Evolutionary conservation across 768 basidiomycete genomes (phyloP).

Genomic region (Galerina sulciceps): DNA sequence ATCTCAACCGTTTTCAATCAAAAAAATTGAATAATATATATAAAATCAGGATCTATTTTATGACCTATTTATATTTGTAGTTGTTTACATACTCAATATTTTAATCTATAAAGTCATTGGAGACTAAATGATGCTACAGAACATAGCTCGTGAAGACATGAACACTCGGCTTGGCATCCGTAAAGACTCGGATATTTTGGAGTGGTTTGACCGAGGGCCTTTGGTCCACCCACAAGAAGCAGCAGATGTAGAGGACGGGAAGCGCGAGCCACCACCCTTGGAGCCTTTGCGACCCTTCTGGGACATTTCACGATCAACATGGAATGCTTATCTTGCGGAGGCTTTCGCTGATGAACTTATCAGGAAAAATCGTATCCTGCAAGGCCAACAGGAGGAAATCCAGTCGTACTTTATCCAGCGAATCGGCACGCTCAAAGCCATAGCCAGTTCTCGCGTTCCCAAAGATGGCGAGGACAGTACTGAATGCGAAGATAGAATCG

Average conservation of each 20-base stretch:
- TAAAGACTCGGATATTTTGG: background rate
- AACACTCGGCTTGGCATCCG: background rate
- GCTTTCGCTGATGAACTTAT: background rate
- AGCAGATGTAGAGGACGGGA: background rate
- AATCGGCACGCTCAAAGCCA: background rate
- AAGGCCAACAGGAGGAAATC: background rate
- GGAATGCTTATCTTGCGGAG: background rate
- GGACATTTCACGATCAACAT: background rate
- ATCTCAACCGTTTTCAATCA: no score
- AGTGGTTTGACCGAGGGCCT: background rate
- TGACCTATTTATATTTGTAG: no score
- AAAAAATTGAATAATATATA: no score
- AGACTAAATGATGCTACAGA: no score
- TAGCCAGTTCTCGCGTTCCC: background rate
- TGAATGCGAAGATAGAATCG: background rate
- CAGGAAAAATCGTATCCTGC: background rate
- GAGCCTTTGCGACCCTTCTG: background rate
- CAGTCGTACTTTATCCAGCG: background rate
- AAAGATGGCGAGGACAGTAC: background rate
- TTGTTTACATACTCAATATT: no score
- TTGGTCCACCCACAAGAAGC: background rate
- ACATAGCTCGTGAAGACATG: background rate
- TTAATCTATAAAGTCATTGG: no score
- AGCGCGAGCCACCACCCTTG: background rate
- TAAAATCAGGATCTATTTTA: no score